Conservation (phyloP, 805 yeast genomes). For the Middelhovenomyces tepae region DNA sequence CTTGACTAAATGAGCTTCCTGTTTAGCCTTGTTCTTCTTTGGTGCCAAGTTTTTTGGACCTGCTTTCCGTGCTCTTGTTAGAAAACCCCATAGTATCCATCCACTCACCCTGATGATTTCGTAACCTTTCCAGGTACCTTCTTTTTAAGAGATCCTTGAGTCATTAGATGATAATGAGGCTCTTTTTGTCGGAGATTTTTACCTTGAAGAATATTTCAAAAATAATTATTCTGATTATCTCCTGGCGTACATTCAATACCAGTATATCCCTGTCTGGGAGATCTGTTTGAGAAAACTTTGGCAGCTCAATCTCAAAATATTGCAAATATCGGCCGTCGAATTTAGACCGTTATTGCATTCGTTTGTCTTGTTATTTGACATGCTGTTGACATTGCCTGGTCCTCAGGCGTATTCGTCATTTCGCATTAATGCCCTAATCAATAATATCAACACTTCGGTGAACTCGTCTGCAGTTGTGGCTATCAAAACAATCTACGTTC, state of each 20-base stretch:
- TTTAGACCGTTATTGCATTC: not conserved
- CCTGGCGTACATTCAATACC: no score
- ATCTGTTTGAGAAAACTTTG: no score
- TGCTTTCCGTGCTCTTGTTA: slow-evolving; percentile 37
- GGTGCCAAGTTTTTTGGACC: slow-evolving; percentile 71
- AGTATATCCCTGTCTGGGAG: no score
- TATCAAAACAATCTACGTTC: slow-evolving; percentile 68
- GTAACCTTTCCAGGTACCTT: slow-evolving; percentile 12
- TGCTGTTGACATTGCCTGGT: slow-evolving; percentile 63
- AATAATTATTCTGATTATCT: no score
- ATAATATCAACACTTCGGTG: slow-evolving; percentile 64
- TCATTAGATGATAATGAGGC: no score
- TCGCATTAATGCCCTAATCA: slow-evolving; percentile 64
- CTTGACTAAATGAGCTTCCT: slow-evolving; percentile 48
- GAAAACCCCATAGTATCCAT: not conserved
- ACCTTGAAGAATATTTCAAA: no score
- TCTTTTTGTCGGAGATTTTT: no score
- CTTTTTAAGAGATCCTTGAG: slow-evolving; percentile 30
- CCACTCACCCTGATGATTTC: slow-evolving; percentile 9
- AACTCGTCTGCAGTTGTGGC: slow-evolving; percentile 58
- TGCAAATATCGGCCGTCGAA: no score
- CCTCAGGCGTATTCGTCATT: slow-evolving; percentile 84
- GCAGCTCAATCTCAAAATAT: no score
- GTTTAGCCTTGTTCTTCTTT: slow-evolving; percentile 45
- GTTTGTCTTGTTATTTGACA: not conserved